Conservation (phyloP, 768 basidiomycete genomes). For the Chiua virens region DNA sequence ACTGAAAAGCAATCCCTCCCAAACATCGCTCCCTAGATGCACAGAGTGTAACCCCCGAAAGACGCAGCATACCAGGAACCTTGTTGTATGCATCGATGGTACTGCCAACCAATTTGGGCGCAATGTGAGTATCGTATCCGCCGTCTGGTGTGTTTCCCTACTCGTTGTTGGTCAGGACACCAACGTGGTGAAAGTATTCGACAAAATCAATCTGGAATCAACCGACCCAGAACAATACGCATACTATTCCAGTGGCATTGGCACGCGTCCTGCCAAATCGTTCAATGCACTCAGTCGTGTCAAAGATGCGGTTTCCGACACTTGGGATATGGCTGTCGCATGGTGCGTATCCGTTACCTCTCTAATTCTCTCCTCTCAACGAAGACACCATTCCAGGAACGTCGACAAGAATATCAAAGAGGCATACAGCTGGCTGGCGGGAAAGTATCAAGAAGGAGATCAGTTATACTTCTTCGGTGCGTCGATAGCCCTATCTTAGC, state of each 20-base stretch:
- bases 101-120: conserved; percentile 5
- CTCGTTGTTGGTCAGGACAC: conserved; percentile 22
- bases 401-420: too few relatives aligned
- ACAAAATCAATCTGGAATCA: conserved; percentile 14
- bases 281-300: conserved; percentile 15
- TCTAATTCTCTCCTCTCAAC: too few relatives aligned
- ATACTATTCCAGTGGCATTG: conserved; percentile 37
- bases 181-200: conserved; percentile 31
- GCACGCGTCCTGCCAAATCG: conserved; percentile 25
- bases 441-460: too few relatives aligned
- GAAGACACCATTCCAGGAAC: too few relatives aligned
- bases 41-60: not conserved
- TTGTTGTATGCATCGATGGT: conserved; percentile 8
- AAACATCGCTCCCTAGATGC: not conserved
- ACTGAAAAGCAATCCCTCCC: too few relatives aligned
- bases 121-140: not conserved
- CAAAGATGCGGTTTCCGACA: conserved; percentile 6
- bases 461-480: too few relatives aligned
- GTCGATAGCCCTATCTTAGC: too few relatives aligned
- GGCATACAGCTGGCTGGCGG: too few relatives aligned
- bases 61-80: not conserved
- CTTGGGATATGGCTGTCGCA: conserved; percentile 33
- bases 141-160: not conserved
- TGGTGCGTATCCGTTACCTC: conserved; percentile 15
- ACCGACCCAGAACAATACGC: conserved; percentile 20